These are phyloP conservation scores for Myriosclerotinia duriaeana DNA, from an alignment of 2,329 filamentous ascomycete genomes.

Conservation along the genomic window DNA sequence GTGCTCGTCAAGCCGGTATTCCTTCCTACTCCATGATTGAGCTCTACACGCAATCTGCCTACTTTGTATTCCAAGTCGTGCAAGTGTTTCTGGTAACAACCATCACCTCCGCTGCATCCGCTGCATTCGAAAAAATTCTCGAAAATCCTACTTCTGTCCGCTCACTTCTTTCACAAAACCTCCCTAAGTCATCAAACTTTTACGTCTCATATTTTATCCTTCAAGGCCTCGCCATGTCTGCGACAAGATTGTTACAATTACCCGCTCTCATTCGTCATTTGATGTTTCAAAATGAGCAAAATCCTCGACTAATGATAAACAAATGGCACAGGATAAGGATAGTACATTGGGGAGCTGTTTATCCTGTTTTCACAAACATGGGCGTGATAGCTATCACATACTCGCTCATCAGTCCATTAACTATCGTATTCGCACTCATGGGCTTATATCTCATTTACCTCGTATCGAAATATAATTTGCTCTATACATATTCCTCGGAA, in stretches of 20 bases:
- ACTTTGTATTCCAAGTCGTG: slow-evolving; percentile 62
- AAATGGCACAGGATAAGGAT: slow-evolving; percentile 54
- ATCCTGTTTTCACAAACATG: slow-evolving; percentile 52
- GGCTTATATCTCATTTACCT: slow-evolving; percentile 65
- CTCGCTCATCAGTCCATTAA: slow-evolving; percentile 63
- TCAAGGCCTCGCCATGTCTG: slow-evolving; percentile 62
- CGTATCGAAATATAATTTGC: slow-evolving; percentile 64
- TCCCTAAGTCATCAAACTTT: slow-evolving; percentile 65
- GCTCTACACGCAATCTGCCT: slow-evolving; percentile 61
- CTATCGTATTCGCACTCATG: slow-evolving; percentile 61
- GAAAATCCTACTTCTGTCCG: slow-evolving; percentile 50
- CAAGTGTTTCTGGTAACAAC: slow-evolving; percentile 70
- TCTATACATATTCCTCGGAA: slow-evolving; percentile 60
- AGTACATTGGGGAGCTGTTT: slow-evolving; percentile 59
- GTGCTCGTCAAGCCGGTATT: slow-evolving; percentile 59
- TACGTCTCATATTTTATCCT: slow-evolving; percentile 68
- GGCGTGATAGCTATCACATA: slow-evolving; percentile 57
- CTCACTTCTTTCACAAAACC: slow-evolving; percentile 52
- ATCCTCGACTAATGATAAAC: slow-evolving; percentile 59
- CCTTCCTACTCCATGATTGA: slow-evolving; percentile 60
- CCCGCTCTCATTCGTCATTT: slow-evolving; percentile 57
- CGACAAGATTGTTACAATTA: slow-evolving; percentile 58
- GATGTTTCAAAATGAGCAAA: slow-evolving; percentile 58
- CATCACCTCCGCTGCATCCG: slow-evolving; percentile 59
- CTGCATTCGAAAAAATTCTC: slow-evolving; percentile 53